Evolutionary conservation across 2,329 filamentous ascomycete genomes (phyloP).

Genomic region (Verticillium klebahnii): DNA sequence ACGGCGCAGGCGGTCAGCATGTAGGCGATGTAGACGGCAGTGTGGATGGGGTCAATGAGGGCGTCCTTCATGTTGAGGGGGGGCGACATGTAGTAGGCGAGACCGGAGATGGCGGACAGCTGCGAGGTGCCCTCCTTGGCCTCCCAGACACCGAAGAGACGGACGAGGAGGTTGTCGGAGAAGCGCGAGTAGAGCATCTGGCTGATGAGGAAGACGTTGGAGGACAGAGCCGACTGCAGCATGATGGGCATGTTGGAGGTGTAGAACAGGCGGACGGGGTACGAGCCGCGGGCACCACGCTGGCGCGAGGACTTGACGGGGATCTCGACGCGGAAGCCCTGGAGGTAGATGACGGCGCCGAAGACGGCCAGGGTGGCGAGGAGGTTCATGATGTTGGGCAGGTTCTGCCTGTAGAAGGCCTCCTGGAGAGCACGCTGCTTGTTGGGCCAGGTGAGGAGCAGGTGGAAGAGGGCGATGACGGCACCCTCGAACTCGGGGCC

Average conservation of each 20-base stretch:
- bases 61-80: constrained; percentile 97
- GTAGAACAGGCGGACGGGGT: constrained; percentile 98
- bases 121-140: constrained; percentile 93
- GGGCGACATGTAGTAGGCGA: constrained; percentile 99
- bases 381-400: constrained; percentile 99
- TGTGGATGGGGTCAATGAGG: constrained; percentile 94
- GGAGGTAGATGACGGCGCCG: constrained; percentile 96
- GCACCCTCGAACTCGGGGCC: constrained; percentile 98
- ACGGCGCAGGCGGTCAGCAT: constrained; percentile 97
- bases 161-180: constrained; percentile 97
- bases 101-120: constrained; percentile 86
- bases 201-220: constrained; percentile 98
- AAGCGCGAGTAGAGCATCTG: constrained; percentile 99
- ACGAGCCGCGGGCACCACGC: constrained; percentile 96
- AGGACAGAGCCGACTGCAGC: constrained; percentile 96
- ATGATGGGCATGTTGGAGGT: constrained; percentile 99
- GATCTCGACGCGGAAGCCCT: constrained; percentile 99
- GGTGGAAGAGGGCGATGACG: constrained; percentile 95
- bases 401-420: constrained; percentile 98
- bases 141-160: constrained; percentile 97
- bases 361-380: constrained; percentile 91
- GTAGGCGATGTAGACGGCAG: constrained; percentile 89
- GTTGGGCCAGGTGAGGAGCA: constrained; percentile 97
- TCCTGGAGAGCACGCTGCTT: constrained; percentile 98
- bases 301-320: constrained; percentile 99